Percentiles rank a stretch among this genome's conserved stretches.
Conservation (phyloP, 2,329 filamentous ascomycete genomes). For the Thermoascus crustaceus region DNA sequence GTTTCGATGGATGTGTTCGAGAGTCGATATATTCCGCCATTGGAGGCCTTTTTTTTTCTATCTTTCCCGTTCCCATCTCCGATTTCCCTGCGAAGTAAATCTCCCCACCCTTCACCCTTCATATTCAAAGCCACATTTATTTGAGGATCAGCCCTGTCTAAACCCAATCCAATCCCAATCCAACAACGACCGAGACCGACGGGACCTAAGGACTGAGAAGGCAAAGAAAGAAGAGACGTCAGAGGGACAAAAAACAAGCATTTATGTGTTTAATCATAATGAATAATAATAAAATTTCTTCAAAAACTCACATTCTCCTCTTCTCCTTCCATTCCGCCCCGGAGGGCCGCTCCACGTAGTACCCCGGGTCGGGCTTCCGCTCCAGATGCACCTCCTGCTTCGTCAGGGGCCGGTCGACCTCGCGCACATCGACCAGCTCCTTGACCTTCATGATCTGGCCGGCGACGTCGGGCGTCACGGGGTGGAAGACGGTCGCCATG, state of each 20-base stretch:
- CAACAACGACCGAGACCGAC: too few species aligned
- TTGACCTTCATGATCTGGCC: slow-evolving; percentile 93
- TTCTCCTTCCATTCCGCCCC: slow-evolving; percentile 13
- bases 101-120: too few species aligned
- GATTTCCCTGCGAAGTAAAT: too few species aligned
- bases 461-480: slow-evolving; percentile 69
- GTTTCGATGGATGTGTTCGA: too few species aligned
- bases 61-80: too few species aligned
- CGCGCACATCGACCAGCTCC: slow-evolving; percentile 75
- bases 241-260: neutral
- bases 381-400: slow-evolving; percentile 61
- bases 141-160: too few species aligned
- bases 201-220: too few species aligned
- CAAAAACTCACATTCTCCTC: slow-evolving; percentile 7
- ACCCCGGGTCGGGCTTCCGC: slow-evolving; percentile 70
- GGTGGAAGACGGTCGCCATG: slow-evolving; percentile 81
- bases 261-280: neutral
- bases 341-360: slow-evolving; percentile 56
- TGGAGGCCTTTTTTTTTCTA: too few species aligned
- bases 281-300: neutral
- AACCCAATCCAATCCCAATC: too few species aligned
- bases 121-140: too few species aligned
- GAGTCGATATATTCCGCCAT: too few species aligned
- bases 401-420: slow-evolving; percentile 60
- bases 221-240: too few species aligned